A percentile compares a stretch with the other conserved stretches of the same genome.
Evolutionary conservation across 192 early-diverging fungal species (phyloP).

Genomic region (Phlyctochytrium bullatum): DNA sequence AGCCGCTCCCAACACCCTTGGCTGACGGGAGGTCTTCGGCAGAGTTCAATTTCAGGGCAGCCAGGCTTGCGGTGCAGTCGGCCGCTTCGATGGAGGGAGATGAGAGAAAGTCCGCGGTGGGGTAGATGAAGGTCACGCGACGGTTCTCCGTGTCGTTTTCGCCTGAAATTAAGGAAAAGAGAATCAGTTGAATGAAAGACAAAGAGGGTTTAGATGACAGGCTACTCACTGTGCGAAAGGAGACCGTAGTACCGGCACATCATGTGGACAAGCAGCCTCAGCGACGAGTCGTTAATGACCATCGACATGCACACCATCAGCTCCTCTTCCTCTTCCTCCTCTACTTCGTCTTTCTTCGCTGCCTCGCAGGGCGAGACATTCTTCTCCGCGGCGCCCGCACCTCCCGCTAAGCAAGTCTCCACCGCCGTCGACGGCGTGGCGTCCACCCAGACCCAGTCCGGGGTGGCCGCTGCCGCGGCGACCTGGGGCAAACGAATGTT

Average conservation of each 20-base stretch:
- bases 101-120: neutral
- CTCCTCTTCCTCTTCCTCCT: neutral
- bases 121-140: constrained; percentile 24
- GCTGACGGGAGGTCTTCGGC: neutral
- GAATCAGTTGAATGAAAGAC: neutral
- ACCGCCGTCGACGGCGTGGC: neutral
- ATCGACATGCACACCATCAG: neutral
- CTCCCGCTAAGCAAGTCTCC: neutral
- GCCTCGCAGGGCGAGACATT: neutral
- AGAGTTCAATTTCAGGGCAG: no score
- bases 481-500: neutral
- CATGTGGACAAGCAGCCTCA: constrained; percentile 25
- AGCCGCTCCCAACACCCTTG: neutral
- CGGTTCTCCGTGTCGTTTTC: constrained; percentile 9
- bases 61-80: neutral
- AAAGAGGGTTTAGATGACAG: neutral
- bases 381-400: neutral
- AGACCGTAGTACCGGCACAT: constrained; percentile 28
- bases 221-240: constrained; percentile 23
- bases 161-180: constrained; percentile 6
- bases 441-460: constrained; percentile 9
- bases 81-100: neutral
- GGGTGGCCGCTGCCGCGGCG: neutral
- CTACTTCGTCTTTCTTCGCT: no score
- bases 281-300: constrained; percentile 18